phyloP scores from a whole-genome alignment of 2,329 filamentous ascomycete genomes.

The Annulohypoxylon truncatum region DNA sequence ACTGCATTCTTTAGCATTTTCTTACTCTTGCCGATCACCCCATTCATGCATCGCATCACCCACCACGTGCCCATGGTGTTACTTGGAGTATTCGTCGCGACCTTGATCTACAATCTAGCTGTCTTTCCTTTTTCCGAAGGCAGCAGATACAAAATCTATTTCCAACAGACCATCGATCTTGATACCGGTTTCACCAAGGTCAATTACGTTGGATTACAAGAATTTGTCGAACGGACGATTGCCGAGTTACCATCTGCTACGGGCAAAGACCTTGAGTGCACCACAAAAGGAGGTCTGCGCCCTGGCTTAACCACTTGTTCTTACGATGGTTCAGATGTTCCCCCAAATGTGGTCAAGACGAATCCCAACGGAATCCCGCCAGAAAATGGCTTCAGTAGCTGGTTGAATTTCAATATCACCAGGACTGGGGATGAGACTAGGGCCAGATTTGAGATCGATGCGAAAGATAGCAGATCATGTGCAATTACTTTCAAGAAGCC shows the following conservation, averaged over 20 bases:
- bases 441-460: slow-evolving; percentile 74
- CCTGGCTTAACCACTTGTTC: slow-evolving; percentile 72
- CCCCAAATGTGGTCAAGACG: slow-evolving; percentile 71
- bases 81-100: slow-evolving; percentile 77
- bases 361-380: slow-evolving; percentile 55
- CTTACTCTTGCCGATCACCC: slow-evolving; percentile 79
- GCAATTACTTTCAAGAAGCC: slow-evolving; percentile 77
- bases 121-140: slow-evolving; percentile 89
- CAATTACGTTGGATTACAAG: slow-evolving; percentile 73
- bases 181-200: slow-evolving; percentile 77
- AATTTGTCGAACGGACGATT: slow-evolving; percentile 75
- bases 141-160: slow-evolving; percentile 87
- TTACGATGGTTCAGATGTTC: slow-evolving; percentile 71
- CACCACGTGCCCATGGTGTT: slow-evolving; percentile 85
- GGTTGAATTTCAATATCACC: slow-evolving; percentile 74
- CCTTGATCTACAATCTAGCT: slow-evolving; percentile 84
- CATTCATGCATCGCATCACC: slow-evolving; percentile 88
- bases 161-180: slow-evolving; percentile 83
- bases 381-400: slow-evolving; percentile 60
- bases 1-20: slow-evolving; percentile 76
- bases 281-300: slow-evolving; percentile 53
- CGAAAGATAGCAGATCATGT: slow-evolving; percentile 82
- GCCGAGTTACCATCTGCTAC: slow-evolving; percentile 76
- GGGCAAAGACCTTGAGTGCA: slow-evolving; percentile 69
- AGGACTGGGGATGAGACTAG: slow-evolving; percentile 55